Evolutionary conservation across 495 filamentous ascomycete species (phyloP).

Genomic region (Xylaria palmicola): DNA sequence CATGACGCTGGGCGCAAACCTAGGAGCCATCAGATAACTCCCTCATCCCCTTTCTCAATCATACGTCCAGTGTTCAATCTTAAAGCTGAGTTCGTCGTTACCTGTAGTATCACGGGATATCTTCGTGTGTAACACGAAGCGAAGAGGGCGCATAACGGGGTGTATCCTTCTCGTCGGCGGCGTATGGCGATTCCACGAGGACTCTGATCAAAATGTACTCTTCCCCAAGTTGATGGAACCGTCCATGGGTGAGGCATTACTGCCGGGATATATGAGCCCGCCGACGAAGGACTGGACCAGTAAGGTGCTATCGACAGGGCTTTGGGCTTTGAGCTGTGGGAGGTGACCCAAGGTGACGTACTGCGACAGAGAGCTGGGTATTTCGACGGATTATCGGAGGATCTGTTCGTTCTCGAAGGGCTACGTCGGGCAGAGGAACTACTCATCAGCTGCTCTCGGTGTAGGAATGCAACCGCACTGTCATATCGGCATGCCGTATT

Average conservation of each 20-base stretch:
- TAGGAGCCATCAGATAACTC: no score
- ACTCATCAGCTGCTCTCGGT: background rate
- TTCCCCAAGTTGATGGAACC: background rate
- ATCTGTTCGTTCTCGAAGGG: constrained; percentile 9
- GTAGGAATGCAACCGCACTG: background rate
- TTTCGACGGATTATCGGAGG: background rate
- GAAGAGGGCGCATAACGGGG: background rate
- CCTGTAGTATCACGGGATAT: background rate
- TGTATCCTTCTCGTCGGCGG: constrained; percentile 5
- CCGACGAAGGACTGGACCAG: background rate
- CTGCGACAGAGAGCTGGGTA: background rate
- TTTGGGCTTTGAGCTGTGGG: constrained; percentile 1
- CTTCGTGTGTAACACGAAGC: background rate
- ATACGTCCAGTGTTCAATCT: no score
- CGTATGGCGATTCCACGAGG: background rate
- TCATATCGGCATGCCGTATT: background rate
- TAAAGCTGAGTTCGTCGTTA: no score
- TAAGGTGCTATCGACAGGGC: background rate
- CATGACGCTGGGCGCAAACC: no score
- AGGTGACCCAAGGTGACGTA: background rate
- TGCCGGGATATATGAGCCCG: background rate
- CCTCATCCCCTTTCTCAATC: no score
- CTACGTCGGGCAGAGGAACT: background rate
- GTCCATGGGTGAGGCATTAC: background rate
- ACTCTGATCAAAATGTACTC: background rate